Evolutionary conservation across 1,284 basidiomycete species (phyloP), one percentile per base, ranked within the genome.

Genomic region (Farysia itapuensis): DNA sequence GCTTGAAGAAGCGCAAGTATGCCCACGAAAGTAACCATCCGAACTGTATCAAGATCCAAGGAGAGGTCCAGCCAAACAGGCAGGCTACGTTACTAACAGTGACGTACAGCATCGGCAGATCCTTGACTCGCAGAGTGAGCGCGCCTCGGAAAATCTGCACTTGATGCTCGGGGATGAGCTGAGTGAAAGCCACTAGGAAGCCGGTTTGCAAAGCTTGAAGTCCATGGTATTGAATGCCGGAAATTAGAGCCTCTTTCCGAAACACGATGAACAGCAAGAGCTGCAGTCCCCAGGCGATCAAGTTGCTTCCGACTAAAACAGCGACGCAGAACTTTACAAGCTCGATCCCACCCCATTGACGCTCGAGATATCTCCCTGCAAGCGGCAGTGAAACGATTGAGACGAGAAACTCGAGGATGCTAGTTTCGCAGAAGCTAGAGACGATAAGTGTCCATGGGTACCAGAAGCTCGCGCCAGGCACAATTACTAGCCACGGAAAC

Each of bases 91-190:
- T 92, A 19, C 92, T 95, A 53, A 96, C 79, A 2, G 89, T 88
- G 51, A 97, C 84, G 77, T 96, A 93, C 24, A 87, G 84, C 85
- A 97, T 96, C 13, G 95, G 95, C 24, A 97, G 79, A 9, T 84
- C 85, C 90, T 96, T 97, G 64, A 97, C 92, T 38, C 90, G 84
- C 35, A 88, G 82, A 75, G 86, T 91, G 65, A 95, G 74, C 24
- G 89, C 80, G 28, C 92, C 90, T 25, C 45, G 39, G 60, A 97
- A 82, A 13, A 97, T 73, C 75, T 97, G 94, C 5, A 98, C 86
- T 77, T 96, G 93, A 70, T 98, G 92, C 77, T 98, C 94, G 20
- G 95, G 94, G 64, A 97, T 96, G 45, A 95, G 80, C 77, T 98
- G 94, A 2, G 92, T 96, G 78, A 96, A 95, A 9, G 92, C 94